Percentiles rank a stretch among this genome's conserved stretches.
phyloP scores from a whole-genome alignment of 2,329 filamentous ascomycete species.

The Aspergillus carbonarius region DNA sequence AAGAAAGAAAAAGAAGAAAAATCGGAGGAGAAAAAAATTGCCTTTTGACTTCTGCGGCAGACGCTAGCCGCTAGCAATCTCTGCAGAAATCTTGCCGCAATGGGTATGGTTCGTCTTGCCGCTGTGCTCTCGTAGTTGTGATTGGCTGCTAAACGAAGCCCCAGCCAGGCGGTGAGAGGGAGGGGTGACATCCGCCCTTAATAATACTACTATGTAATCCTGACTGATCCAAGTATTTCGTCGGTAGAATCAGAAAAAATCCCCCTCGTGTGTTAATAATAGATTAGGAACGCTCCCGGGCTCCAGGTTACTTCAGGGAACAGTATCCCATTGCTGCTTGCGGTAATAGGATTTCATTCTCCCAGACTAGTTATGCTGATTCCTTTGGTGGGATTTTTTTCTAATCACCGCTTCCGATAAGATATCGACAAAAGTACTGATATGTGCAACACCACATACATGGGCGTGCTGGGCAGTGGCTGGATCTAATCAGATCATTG shows the following conservation, averaged over 20 bases:
- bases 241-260: too few relatives aligned
- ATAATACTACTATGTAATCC: constrained; percentile 13
- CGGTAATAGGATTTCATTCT: too few relatives aligned
- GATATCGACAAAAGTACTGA: background rate
- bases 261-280: background rate
- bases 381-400: too few relatives aligned
- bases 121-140: background rate
- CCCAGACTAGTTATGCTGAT: too few relatives aligned
- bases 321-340: too few relatives aligned
- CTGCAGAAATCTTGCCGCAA: constrained; percentile 17
- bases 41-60: constrained; percentile 30
- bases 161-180: constrained; percentile 23
- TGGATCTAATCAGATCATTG: background rate
- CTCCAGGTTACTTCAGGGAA: too few relatives aligned
- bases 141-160: constrained; percentile 36
- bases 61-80: constrained; percentile 22
- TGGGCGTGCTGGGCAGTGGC: background rate
- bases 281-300: background rate
- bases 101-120: constrained; percentile 22
- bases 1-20: constrained; percentile 42
- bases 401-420: background rate
- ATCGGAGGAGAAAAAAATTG: constrained; percentile 30
- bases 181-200: constrained; percentile 9
- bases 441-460: background rate
- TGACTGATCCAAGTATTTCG: background rate